Conservation (phyloP, 2,329 filamentous ascomycete genomes). For the Epichloe aotearoae region DNA sequence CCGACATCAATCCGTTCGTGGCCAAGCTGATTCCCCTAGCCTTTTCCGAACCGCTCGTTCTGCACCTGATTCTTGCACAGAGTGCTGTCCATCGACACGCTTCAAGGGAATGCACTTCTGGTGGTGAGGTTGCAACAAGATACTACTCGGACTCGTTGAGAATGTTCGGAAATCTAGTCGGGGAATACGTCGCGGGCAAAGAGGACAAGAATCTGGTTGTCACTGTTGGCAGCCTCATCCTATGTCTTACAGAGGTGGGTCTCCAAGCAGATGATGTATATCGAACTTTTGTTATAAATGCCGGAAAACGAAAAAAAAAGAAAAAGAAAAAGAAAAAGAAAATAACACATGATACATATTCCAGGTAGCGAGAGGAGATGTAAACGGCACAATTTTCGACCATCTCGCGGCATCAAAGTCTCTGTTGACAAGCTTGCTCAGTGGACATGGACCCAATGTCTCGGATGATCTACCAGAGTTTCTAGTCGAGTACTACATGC, state of each 20-base stretch:
- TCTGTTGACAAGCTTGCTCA: conserved; percentile 24
- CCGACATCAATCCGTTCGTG: conserved; percentile 31
- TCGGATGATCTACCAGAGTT: conserved; percentile 28
- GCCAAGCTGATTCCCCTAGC: conserved; percentile 31
- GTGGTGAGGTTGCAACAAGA: conserved; percentile 19
- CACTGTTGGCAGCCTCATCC: conserved; percentile 29
- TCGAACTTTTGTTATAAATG: no score
- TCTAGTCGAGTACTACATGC: conserved; percentile 34
- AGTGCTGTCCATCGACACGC: conserved; percentile 26
- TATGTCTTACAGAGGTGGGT: conserved; percentile 33
- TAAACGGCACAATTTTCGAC: conserved; percentile 31
- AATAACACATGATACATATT: background rate
- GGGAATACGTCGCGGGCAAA: conserved; percentile 20
- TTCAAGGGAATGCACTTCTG: conserved; percentile 13
- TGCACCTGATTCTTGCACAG: conserved; percentile 34
- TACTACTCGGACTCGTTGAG: conserved; percentile 24
- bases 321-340: no score
- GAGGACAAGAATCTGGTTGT: conserved; percentile 24
- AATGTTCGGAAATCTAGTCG: conserved; percentile 23
- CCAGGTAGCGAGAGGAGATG: conserved; percentile 28
- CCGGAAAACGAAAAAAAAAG: no score
- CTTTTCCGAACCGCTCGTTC: conserved; percentile 29
- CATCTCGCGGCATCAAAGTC: conserved; percentile 31
- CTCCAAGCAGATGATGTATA: background rate
- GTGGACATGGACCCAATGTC: conserved; percentile 17